Evolutionary conservation across 2,329 filamentous ascomycete species (phyloP).

Genomic region (Aspergillus sp.): DNA sequence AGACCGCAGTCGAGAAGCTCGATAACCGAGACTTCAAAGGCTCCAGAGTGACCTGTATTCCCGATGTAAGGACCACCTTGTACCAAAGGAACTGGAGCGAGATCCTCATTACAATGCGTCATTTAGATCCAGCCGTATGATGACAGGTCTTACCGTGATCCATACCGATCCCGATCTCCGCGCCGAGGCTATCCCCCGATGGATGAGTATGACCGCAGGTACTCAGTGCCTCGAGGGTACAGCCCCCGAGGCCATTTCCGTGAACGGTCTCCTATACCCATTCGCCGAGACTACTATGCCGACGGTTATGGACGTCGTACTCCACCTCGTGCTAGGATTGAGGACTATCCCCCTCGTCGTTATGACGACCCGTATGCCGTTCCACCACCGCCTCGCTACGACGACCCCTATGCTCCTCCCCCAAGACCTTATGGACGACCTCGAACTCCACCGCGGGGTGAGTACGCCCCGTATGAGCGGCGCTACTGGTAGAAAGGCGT

Average conservation of each 20-base stretch:
- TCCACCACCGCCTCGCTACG: slow-evolving; percentile 55
- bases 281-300: slow-evolving; percentile 81
- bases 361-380: slow-evolving; percentile 61
- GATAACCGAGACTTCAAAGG: slow-evolving; percentile 93
- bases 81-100: slow-evolving; percentile 22
- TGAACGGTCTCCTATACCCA: slow-evolving; percentile 72
- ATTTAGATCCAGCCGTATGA: slow-evolving; percentile 66
- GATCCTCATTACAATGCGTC: slow-evolving; percentile 23
- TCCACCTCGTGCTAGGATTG: slow-evolving; percentile 72
- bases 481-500: slow-evolving; percentile 43
- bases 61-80: slow-evolving; percentile 66
- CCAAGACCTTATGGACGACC: slow-evolving; percentile 54
- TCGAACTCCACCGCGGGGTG: slow-evolving; percentile 40
- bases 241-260: slow-evolving; percentile 85
- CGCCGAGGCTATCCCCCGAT: slow-evolving; percentile 65
- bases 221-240: slow-evolving; percentile 75
- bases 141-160: slow-evolving; percentile 68
- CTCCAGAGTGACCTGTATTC: slow-evolving; percentile 76
- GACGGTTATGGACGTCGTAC: slow-evolving; percentile 74
- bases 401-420: slow-evolving; percentile 58
- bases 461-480: slow-evolving; percentile 45
- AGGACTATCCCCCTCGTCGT: slow-evolving; percentile 68
- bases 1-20: slow-evolving; percentile 90
- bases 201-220: slow-evolving; percentile 83
- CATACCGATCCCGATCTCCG: slow-evolving; percentile 78